Conservation (phyloP, 352 stramenopile genomes). For the Pythium rhizo-oryzae region DNA sequence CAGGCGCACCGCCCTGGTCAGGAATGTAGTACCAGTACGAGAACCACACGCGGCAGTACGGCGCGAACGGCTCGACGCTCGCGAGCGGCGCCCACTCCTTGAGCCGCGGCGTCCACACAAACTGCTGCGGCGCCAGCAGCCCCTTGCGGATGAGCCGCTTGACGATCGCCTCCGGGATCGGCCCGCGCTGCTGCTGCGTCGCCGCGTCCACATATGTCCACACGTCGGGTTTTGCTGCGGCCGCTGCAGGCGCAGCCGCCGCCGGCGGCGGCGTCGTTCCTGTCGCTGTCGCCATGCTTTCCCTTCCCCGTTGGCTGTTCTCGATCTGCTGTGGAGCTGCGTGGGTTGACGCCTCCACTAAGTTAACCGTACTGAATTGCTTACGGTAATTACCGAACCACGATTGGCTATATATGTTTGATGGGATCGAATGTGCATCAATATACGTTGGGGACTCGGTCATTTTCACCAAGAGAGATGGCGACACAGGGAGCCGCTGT, state of each 20-base stretch:
- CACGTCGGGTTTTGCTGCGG: constrained; percentile 29
- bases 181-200: constrained; percentile 68
- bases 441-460: background rate
- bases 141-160: constrained; percentile 74
- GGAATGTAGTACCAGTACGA: constrained; percentile 43
- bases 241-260: background rate
- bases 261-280: background rate
- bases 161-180: constrained; percentile 53
- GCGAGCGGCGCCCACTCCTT: constrained; percentile 56
- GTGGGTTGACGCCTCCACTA: constrained; percentile 14
- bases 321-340: background rate
- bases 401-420: constrained; percentile 31
- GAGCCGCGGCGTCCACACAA: constrained; percentile 72
- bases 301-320: background rate
- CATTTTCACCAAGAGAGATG: constrained; percentile 5
- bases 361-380: constrained; percentile 9
- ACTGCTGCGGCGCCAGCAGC: constrained; percentile 58
- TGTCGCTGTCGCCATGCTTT: background rate
- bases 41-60: constrained; percentile 60
- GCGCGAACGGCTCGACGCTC: constrained; percentile 47
- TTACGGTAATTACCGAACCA: constrained; percentile 1
- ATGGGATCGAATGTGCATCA: constrained; percentile 13
- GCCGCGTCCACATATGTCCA: constrained; percentile 81
- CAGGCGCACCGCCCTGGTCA: constrained; percentile 4
- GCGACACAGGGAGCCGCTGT: background rate